Conservation (phyloP, 352 stramenopile genomes). For the Pythium utonaiense region DNA sequence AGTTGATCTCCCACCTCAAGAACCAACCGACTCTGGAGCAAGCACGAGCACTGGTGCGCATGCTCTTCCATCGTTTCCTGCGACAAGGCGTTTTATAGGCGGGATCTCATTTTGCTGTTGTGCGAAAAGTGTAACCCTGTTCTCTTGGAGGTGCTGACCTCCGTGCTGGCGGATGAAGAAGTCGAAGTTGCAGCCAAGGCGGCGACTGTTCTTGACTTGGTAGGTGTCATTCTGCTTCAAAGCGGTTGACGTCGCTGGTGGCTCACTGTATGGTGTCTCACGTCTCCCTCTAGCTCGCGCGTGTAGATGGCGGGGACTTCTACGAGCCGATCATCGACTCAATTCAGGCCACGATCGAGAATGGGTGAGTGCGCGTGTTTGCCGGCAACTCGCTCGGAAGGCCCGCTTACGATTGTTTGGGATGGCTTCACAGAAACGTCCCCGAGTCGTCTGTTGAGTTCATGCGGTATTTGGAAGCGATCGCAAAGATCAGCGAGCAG, state of each 20-base stretch:
- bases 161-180: constrained; percentile 61
- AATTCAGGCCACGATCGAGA: constrained; percentile 31
- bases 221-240: constrained; percentile 13
- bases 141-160: constrained; percentile 57
- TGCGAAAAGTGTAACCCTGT: constrained; percentile 30
- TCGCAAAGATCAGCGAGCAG: constrained; percentile 59
- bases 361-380: constrained; percentile 12
- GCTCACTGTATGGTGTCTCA: background rate
- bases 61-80: background rate
- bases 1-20: constrained; percentile 64
- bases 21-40: constrained; percentile 46
- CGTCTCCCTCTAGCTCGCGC: constrained; percentile 33
- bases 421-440: constrained; percentile 19
- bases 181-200: constrained; percentile 66
- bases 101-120: no score
- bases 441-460: constrained; percentile 63
- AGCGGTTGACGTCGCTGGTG: background rate
- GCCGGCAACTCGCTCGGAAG: no score
- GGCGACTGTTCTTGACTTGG: constrained; percentile 55
- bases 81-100: no score
- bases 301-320: constrained; percentile 32
- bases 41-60: constrained; percentile 44
- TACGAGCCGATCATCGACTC: constrained; percentile 53
- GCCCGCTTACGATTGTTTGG: background rate
- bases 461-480: constrained; percentile 74